A percentile compares a stretch with the other conserved stretches of the same genome.
These are phyloP conservation scores for Anisogramma anomala DNA, from an alignment of 2,329 filamentous ascomycete species.

Conservation along the genomic window DNA sequence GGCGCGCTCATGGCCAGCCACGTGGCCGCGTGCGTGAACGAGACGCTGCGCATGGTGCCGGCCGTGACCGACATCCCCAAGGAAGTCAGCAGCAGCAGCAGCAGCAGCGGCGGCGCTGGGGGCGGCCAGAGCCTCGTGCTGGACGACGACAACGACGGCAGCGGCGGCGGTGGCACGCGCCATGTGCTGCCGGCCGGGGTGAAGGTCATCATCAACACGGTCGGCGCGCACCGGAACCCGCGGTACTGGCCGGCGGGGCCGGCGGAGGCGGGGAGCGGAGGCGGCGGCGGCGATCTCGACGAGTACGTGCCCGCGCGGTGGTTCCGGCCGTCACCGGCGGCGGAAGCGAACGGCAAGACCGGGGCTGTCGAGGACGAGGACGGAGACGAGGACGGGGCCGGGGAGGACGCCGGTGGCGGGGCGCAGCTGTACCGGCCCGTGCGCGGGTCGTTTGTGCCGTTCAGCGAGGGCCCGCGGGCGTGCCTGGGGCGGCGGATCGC, in stretches of 20 bases:
- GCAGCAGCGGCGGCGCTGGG: too few relatives aligned
- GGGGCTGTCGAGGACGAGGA: slow-evolving; percentile 19
- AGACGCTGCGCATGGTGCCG: slow-evolving; percentile 62
- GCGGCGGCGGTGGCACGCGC: slow-evolving; percentile 18
- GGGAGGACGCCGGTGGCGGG: slow-evolving; percentile 48
- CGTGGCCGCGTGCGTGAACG: slow-evolving; percentile 65
- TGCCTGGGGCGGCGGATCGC: slow-evolving; percentile 49
- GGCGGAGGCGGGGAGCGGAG: slow-evolving; percentile 38
- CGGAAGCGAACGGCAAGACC: slow-evolving; percentile 11
- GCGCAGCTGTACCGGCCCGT: slow-evolving; percentile 48
- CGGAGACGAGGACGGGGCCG: slow-evolving; percentile 47
- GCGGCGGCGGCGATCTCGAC: slow-evolving; percentile 45
- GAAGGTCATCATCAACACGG: slow-evolving; percentile 43
- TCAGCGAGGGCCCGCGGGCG: slow-evolving; percentile 45
- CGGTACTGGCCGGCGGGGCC: slow-evolving; percentile 55
- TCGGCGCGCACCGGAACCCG: slow-evolving; percentile 54
- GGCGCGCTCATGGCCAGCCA: slow-evolving; percentile 56
- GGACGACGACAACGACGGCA: too few relatives aligned
- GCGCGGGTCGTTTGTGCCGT: slow-evolving; percentile 46
- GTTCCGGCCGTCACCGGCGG: slow-evolving; percentile 33
- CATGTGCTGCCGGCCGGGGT: slow-evolving; percentile 46
- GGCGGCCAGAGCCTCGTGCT: slow-evolving; percentile 47
- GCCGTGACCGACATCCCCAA: slow-evolving; percentile 65
- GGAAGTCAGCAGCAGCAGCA: too few relatives aligned
- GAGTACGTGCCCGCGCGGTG: slow-evolving; percentile 64